Evolutionary conservation across 768 basidiomycete genomes (phyloP), one percentile per base, ranked within the genome.

Genomic region (Hericium coralloides): DNA sequence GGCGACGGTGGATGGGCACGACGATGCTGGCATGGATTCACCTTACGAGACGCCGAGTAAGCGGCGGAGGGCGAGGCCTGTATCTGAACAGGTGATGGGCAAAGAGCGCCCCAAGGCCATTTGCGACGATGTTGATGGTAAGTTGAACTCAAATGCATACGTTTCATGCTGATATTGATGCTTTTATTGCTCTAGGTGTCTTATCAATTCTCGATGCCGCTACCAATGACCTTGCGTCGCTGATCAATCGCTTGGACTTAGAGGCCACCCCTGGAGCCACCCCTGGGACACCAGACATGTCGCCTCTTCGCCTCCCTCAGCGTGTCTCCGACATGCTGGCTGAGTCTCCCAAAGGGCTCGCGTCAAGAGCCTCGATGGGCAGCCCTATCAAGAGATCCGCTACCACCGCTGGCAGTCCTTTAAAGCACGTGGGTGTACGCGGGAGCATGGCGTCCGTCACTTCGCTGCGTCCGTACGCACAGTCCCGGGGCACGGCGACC

Each of bases 161-260:
- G 38, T 25, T 52, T 20, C n/a, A 54, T 12, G 31, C 15, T 56
- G 47, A 43, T 55, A 3, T 38, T 3, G 23, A 52, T 56, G 57
- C 49, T 7, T 55, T 22, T 25, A 20, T 52, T n/a, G 38, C 60
- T 61, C 17, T 57, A 79, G 88, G 78, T 59, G 80, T 81, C 14
- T 65, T 89, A 1, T 87, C 83, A 0, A 77, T 89, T 31, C 72
- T 91, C n/a, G 85, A 85, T 60, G 87, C 87, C 0, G 89, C 87
- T 0, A 92, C 89, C 1, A 82, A 88, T 52, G 89, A 92, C 43
- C 77, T 92, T 3, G 89, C 86, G 0, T 80, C 81, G 55, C 72
- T 92, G 3, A 88, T 92, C 67, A 87, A 84, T 59, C 79, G 79
- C n/a, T 75, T 92, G n/a, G 87, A 91, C 61, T 74, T 92, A 3